A percentile compares a stretch with the other conserved stretches of the same genome.
These are phyloP conservation scores for Paramecium sonneborni DNA, from an alignment of 73 alveolate genomes.

Conservation along the genomic window DNA sequence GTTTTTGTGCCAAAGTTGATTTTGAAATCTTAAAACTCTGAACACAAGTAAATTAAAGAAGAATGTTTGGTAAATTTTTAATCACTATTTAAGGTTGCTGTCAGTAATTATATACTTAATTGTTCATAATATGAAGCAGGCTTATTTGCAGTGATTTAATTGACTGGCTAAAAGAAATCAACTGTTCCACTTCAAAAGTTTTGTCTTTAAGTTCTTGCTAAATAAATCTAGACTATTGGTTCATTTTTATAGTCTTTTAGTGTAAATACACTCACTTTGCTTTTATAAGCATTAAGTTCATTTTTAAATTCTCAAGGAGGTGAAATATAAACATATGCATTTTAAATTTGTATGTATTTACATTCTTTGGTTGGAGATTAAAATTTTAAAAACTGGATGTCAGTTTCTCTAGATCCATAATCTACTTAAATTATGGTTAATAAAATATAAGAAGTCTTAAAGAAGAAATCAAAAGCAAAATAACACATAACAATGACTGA, in stretches of 20 bases:
- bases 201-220: neutral
- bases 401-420: neutral
- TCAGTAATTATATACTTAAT: neutral
- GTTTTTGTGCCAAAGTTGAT: slow-evolving; percentile 20
- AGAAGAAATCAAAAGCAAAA: slow-evolving; percentile 22
- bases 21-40: slow-evolving; percentile 1
- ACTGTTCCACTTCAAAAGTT: neutral
- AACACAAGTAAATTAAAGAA: slow-evolving; percentile 12
- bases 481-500: slow-evolving; percentile 18
- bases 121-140: slow-evolving; percentile 31
- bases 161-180: neutral
- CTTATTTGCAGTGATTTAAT: slow-evolving; percentile 4
- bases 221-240: neutral
- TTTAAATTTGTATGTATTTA: slow-evolving; percentile 6
- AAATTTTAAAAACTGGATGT: slow-evolving; percentile 39
- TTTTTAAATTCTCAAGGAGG: neutral
- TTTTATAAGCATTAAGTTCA: neutral
- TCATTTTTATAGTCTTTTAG: neutral
- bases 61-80: neutral
- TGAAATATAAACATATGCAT: slow-evolving; percentile 27
- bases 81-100: neutral
- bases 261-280: neutral
- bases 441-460: neutral
- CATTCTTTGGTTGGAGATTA: slow-evolving; percentile 21
- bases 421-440: slow-evolving; percentile 1